Conservation (phyloP, 2,329 filamentous ascomycete species). For the Xylariaceae sp. region DNA sequence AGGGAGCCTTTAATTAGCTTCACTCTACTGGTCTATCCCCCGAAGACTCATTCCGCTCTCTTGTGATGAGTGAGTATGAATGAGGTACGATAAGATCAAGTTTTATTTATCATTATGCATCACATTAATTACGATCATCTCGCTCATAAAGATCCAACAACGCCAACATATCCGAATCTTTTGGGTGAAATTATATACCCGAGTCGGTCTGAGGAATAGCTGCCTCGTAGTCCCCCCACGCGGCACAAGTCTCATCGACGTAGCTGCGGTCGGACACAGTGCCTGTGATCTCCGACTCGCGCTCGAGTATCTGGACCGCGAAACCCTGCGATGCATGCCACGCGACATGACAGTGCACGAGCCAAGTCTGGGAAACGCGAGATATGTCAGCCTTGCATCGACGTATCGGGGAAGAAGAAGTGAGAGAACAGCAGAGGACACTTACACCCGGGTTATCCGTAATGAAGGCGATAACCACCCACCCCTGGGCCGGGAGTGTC, state of each 20-base stretch:
- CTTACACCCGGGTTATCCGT: constrained; percentile 51
- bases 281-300: constrained; percentile 25
- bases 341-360: constrained; percentile 35
- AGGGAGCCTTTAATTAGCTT: no score
- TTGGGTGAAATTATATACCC: constrained; percentile 23
- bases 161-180: no score
- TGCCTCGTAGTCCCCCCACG: constrained; percentile 27
- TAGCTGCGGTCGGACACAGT: constrained; percentile 19
- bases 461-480: constrained; percentile 47
- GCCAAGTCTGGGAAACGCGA: background rate
- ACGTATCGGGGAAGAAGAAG: background rate
- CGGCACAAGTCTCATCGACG: constrained; percentile 28
- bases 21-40: no score
- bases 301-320: constrained; percentile 49
- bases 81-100: no score
- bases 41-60: no score
- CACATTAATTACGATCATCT: no score
- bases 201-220: constrained; percentile 28
- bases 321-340: constrained; percentile 51
- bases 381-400: background rate
- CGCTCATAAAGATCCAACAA: no score
- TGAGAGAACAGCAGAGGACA: constrained; percentile 33
- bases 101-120: no score
- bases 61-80: no score
- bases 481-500: constrained; percentile 42